Conservation (phyloP, 2,329 filamentous ascomycete species). For the Rosellinia necatrix region DNA sequence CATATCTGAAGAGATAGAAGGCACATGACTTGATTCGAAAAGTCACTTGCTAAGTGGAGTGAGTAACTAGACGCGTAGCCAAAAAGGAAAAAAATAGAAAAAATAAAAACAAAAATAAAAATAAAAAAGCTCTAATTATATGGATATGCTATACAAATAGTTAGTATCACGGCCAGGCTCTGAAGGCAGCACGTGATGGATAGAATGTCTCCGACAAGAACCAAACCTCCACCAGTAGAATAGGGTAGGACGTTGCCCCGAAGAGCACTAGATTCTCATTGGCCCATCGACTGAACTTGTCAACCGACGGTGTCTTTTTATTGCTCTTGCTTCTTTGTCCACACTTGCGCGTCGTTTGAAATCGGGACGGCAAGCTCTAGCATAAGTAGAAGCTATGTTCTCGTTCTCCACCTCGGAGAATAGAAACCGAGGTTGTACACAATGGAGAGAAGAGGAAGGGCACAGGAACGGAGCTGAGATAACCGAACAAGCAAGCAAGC, state of each 20-base stretch:
- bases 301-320: conserved; percentile 44
- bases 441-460: no score
- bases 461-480: no score
- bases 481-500: no score
- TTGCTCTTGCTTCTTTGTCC: conserved; percentile 74
- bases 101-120: no score
- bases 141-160: no score
- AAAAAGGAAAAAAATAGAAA: no score
- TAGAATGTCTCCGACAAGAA: conserved; percentile 39
- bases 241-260: conserved; percentile 25
- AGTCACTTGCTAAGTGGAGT: no score
- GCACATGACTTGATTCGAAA: no score
- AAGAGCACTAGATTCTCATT: conserved; percentile 26
- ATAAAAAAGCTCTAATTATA: no score
- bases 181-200: background rate
- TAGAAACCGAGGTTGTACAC: background rate
- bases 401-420: background rate
- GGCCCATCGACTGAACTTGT: conserved; percentile 30
- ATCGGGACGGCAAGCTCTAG: conserved; percentile 68
- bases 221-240: conserved; percentile 36
- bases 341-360: conserved; percentile 65
- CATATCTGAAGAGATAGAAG: no score
- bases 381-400: conserved; percentile 60
- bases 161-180: no score
- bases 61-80: no score